Percentiles rank a stretch among this genome's conserved stretches.
Evolutionary conservation across 2,329 filamentous ascomycete species (phyloP).

Genomic region (Trichoderma hamatum): DNA sequence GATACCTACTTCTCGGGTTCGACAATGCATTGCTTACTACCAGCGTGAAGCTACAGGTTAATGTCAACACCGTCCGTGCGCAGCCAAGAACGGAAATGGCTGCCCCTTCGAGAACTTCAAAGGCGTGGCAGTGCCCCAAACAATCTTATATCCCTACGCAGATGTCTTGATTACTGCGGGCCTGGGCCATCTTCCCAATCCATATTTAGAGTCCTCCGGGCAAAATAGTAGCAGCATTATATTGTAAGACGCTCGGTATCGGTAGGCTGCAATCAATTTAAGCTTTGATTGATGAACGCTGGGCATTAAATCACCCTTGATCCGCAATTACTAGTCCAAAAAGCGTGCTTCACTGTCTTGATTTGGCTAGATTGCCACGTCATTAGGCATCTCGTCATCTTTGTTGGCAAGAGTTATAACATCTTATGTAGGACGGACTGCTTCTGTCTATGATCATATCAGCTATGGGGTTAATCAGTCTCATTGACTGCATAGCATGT

Average conservation of each 20-base stretch:
- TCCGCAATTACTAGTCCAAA: neutral
- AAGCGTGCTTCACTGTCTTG: neutral
- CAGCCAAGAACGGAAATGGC: neutral
- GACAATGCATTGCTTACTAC: neutral
- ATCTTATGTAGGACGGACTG: neutral
- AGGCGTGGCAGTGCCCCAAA: neutral
- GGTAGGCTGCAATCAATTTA: neutral
- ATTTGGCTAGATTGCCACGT: neutral
- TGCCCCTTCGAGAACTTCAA: neutral
- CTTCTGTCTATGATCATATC: neutral
- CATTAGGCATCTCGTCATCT: neutral
- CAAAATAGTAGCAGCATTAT: neutral
- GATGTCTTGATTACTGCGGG: neutral
- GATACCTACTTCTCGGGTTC: neutral
- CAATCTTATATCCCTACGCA: neutral
- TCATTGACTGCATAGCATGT: neutral
- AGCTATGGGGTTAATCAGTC: neutral
- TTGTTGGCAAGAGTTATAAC: neutral
- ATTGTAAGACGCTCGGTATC: neutral
- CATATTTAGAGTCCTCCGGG: neutral
- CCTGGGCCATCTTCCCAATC: neutral
- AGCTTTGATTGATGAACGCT: neutral
- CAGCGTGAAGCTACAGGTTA: neutral
- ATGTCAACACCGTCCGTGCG: neutral
- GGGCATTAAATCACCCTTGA: neutral